Conservation (phyloP, 169 alveolate species). For the Theileria parva region DNA sequence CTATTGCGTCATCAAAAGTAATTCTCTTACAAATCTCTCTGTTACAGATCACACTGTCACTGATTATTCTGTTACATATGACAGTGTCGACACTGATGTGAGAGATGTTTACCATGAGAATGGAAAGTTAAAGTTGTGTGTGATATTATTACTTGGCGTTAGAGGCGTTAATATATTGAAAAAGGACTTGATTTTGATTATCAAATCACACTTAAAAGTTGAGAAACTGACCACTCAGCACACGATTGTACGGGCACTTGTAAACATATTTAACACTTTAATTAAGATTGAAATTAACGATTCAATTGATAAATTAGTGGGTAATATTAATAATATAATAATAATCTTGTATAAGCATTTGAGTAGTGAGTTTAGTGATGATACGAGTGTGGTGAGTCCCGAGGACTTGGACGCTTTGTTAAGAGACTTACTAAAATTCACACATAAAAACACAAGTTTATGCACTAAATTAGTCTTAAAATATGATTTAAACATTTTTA, state of each 20-base stretch:
- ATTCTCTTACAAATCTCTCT: too few relatives aligned
- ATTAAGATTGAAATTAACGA: background rate
- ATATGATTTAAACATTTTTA: background rate
- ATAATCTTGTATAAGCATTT: too few relatives aligned
- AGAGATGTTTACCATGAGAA: background rate
- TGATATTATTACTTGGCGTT: background rate
- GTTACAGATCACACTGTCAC: too few relatives aligned
- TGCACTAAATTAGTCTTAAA: background rate
- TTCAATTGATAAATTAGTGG: background rate
- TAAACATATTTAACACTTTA: background rate
- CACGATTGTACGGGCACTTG: background rate
- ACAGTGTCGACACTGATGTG: too few relatives aligned
- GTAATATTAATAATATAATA: too few relatives aligned
- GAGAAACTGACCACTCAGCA: background rate
- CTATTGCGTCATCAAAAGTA: too few relatives aligned
- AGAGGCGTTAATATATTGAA: background rate
- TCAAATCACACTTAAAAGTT: background rate
- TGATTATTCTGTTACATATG: too few relatives aligned
- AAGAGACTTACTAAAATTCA: background rate
- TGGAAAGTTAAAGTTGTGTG: slow-evolving; percentile 6
- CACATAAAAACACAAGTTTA: background rate
- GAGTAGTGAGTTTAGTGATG: background rate
- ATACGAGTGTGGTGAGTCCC: too few relatives aligned
- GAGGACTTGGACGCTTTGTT: too few relatives aligned
- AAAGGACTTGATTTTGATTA: background rate